A percentile compares a stretch with the other conserved stretches of the same genome.
Conservation (phyloP, 2,329 filamentous ascomycete species). For the Pseudogymnoascus sp. region DNA sequence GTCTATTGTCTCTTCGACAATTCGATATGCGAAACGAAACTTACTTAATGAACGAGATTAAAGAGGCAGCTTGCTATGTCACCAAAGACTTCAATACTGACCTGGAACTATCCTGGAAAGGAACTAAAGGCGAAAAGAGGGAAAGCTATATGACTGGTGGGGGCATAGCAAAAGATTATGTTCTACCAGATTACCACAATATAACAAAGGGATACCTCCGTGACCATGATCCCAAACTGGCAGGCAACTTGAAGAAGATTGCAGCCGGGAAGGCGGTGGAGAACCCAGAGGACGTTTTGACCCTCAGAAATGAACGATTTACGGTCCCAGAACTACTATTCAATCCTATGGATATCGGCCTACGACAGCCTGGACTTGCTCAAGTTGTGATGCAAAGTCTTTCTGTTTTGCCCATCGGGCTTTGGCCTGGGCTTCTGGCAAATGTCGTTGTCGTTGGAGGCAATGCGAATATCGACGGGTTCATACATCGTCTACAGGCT, state of each 20-base stretch:
- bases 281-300: slow-evolving; percentile 69
- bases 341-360: slow-evolving; percentile 75
- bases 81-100: slow-evolving; percentile 69
- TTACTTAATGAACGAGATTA: slow-evolving; percentile 92
- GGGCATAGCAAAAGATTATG: slow-evolving; percentile 79
- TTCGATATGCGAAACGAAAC: slow-evolving; percentile 95
- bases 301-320: slow-evolving; percentile 88
- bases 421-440: slow-evolving; percentile 77
- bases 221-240: slow-evolving; percentile 67
- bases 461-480: slow-evolving; percentile 71
- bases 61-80: slow-evolving; percentile 82
- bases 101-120: slow-evolving; percentile 80
- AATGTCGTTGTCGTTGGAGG: slow-evolving; percentile 89
- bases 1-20: slow-evolving; percentile 81
- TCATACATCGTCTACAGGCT: slow-evolving; percentile 69
- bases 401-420: slow-evolving; percentile 65
- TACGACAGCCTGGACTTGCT: slow-evolving; percentile 75
- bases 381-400: slow-evolving; percentile 79
- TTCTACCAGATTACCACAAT: slow-evolving; percentile 72
- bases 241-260: slow-evolving; percentile 43
- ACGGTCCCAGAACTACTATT: slow-evolving; percentile 85
- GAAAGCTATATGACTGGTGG: slow-evolving; percentile 40
- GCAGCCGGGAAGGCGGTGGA: slow-evolving; percentile 38
- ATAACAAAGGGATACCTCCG: slow-evolving; percentile 61
- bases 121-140: slow-evolving; percentile 54